Evolutionary conservation across 2,329 filamentous ascomycete genomes (phyloP).

Genomic region (Lachnellula subtilissima): DNA sequence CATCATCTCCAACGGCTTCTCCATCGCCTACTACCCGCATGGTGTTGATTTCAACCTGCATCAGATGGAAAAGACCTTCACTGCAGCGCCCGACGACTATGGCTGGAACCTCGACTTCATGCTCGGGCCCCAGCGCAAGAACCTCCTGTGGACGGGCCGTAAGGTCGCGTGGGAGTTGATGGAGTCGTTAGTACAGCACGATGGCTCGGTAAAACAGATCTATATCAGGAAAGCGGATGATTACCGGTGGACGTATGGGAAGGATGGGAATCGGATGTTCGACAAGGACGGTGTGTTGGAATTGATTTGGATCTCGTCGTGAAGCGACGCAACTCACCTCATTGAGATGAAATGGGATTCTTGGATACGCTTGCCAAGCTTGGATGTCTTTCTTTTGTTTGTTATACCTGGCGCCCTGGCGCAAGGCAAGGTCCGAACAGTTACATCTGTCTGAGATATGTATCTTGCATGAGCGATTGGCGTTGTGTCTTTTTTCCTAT

Average conservation of each 20-base stretch:
- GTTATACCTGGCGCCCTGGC: too few relatives aligned
- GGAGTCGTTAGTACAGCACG: conserved; percentile 42
- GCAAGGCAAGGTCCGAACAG: too few relatives aligned
- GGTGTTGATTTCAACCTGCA: conserved; percentile 29
- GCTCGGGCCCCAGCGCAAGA: conserved; percentile 45
- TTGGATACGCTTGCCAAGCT: too few relatives aligned
- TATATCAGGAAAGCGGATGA: conserved; percentile 51
- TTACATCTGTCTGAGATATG: too few relatives aligned
- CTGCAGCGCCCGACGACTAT: conserved; percentile 24
- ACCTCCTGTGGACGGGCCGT: conserved; percentile 43
- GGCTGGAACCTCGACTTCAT: conserved; percentile 41
- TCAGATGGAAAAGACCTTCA: conserved; percentile 30
- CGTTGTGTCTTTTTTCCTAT: too few relatives aligned
- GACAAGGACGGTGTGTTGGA: conserved; percentile 51
- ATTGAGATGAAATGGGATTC: too few relatives aligned
- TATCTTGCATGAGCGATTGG: too few relatives aligned
- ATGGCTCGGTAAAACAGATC: conserved; percentile 48
- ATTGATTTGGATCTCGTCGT: conserved; percentile 48
- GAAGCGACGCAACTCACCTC: neutral
- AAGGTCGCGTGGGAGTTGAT: conserved; percentile 52
- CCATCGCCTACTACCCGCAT: conserved; percentile 27
- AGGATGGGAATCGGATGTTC: conserved; percentile 43
- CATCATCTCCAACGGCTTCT: conserved; percentile 29
- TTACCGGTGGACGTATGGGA: conserved; percentile 45
- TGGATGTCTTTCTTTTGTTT: too few relatives aligned